These are phyloP conservation scores for Phanerodontia chrysosporium DNA, from an alignment of 768 basidiomycete species.

Conservation along the genomic window DNA sequence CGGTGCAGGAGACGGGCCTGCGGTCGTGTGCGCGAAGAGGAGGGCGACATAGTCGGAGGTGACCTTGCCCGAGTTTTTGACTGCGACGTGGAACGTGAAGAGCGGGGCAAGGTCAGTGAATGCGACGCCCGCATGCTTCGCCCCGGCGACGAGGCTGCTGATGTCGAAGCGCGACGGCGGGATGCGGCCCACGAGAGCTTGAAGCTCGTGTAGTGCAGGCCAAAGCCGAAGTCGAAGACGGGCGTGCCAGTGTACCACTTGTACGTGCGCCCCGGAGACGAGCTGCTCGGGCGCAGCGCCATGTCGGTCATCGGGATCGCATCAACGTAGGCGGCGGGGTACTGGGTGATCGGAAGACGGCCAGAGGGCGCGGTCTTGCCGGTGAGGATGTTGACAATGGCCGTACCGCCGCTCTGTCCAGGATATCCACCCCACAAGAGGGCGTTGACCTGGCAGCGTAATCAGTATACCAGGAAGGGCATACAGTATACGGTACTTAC, in stretches of 20 bases:
- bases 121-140: constrained; percentile 11
- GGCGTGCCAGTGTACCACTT: constrained; percentile 52
- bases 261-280: constrained; percentile 53
- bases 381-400: constrained; percentile 46
- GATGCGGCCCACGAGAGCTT: constrained; percentile 33
- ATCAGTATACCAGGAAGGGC: background rate
- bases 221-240: constrained; percentile 51
- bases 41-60: constrained; percentile 54
- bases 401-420: constrained; percentile 51
- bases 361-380: constrained; percentile 53
- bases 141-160: constrained; percentile 29
- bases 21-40: constrained; percentile 44
- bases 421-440: constrained; percentile 58
- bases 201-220: constrained; percentile 53
- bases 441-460: constrained; percentile 39
- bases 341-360: constrained; percentile 51
- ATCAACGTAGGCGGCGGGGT: constrained; percentile 43
- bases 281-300: constrained; percentile 43
- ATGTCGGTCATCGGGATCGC: constrained; percentile 57
- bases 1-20: constrained; percentile 47
- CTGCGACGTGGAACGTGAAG: constrained; percentile 43
- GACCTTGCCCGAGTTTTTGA: constrained; percentile 45
- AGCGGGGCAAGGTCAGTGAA: constrained; percentile 41
- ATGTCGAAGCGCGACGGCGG: constrained; percentile 38
- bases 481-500: constrained; percentile 28